Evolutionary conservation across 2,329 filamentous ascomycete genomes (phyloP).

Genomic region (Xylaria sp.): DNA sequence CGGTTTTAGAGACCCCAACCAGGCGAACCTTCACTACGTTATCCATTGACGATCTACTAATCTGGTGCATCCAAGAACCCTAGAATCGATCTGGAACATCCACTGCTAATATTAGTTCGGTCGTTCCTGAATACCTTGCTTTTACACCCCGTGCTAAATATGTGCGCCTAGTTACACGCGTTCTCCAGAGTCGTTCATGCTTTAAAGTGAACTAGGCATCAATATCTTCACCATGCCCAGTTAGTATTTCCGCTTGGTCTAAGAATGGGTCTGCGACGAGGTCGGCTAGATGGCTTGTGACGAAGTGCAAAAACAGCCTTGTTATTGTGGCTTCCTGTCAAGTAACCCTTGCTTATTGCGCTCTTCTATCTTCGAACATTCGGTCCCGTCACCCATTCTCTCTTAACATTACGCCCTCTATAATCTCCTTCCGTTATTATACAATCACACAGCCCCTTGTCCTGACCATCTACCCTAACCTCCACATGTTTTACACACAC

Average conservation of each 20-base stretch:
- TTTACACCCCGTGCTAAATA: background rate
- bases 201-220: background rate
- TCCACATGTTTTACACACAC: constrained; percentile 3
- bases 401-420: background rate
- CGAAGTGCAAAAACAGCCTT: constrained; percentile 36
- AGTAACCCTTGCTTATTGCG: constrained; percentile 21
- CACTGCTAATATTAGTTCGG: constrained; percentile 27
- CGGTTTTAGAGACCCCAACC: constrained; percentile 14
- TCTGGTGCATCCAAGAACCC: background rate
- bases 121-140: background rate
- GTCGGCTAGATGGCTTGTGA: constrained; percentile 12
- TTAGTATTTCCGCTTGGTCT: constrained; percentile 5
- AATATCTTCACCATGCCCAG: background rate
- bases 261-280: constrained; percentile 4
- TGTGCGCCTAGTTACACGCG: background rate
- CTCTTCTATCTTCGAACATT: constrained; percentile 3
- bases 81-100: constrained; percentile 13
- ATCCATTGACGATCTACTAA: background rate
- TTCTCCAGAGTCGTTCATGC: background rate
- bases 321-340: constrained; percentile 20
- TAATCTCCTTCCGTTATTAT: constrained; percentile 1
- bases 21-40: constrained; percentile 1
- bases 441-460: constrained; percentile 24
- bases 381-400: background rate
- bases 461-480: constrained; percentile 4